These are phyloP conservation scores for Polychytrium aggregatum DNA, from an alignment of 192 early-diverging fungal genomes.

Conservation along the genomic window DNA sequence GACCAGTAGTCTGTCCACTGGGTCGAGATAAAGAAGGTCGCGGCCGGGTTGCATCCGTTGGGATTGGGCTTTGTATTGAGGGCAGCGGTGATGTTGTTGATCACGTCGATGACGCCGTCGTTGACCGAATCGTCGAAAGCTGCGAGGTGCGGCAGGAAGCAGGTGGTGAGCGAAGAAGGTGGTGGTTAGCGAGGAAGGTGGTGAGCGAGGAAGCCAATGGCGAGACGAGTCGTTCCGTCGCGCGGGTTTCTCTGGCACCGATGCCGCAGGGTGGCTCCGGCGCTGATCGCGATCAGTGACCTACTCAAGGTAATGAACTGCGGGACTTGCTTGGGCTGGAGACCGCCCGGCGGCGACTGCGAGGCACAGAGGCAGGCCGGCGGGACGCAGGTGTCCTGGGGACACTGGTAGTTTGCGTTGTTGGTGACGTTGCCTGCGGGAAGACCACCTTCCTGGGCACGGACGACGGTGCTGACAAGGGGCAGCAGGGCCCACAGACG, in stretches of 20 bases:
- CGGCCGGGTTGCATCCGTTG: slow-evolving; percentile 3
- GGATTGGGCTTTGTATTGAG: slow-evolving; percentile 2
- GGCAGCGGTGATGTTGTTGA: not conserved
- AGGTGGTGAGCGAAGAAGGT: slow-evolving; percentile 1
- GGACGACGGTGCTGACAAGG: no score
- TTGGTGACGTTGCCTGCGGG: no score
- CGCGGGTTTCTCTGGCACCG: no score
- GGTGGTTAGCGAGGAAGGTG: no score
- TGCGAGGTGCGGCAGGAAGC: slow-evolving; percentile 2
- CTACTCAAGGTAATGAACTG: slow-evolving; percentile 17
- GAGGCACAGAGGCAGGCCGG: slow-evolving; percentile 14
- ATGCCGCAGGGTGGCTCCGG: no score
- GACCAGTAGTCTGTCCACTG: slow-evolving; percentile 7
- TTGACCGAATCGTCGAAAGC: slow-evolving; percentile 5
- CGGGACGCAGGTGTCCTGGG: slow-evolving; percentile 6
- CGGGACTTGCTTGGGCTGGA: slow-evolving; percentile 10
- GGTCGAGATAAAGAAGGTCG: slow-evolving; percentile 9
- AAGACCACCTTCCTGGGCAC: no score
- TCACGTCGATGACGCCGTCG: slow-evolving; percentile 7
- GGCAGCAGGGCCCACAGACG: no score
- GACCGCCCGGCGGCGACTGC: slow-evolving; percentile 9
- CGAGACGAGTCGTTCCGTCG: no score
- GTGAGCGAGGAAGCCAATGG: no score
- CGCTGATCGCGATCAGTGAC: not conserved
- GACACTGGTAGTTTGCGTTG: no score